Conservation (phyloP, 2,329 filamentous ascomycete species). For the Phialemonium atrogriseum region DNA sequence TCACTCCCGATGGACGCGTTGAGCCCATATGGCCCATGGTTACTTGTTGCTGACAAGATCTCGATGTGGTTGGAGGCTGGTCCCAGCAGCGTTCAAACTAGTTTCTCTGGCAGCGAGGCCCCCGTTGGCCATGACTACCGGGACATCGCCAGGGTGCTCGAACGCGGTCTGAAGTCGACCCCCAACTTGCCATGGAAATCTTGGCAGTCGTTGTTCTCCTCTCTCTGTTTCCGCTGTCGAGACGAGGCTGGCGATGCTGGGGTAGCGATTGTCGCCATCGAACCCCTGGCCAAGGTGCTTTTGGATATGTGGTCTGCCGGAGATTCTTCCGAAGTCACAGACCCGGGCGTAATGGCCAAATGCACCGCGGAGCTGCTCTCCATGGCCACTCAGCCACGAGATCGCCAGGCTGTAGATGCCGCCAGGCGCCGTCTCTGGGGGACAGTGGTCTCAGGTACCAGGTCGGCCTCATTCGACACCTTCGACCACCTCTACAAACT, state of each 20-base stretch:
- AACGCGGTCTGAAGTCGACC: constrained; percentile 46
- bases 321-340: constrained; percentile 10
- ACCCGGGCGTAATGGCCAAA: constrained; percentile 22
- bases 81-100: constrained; percentile 27
- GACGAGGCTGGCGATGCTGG: constrained; percentile 60
- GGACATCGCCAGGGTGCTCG: constrained; percentile 58
- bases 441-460: constrained; percentile 22
- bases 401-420: constrained; percentile 55
- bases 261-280: constrained; percentile 57
- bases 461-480: constrained; percentile 44
- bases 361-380: constrained; percentile 35
- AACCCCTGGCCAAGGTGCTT: constrained; percentile 57
- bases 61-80: constrained; percentile 31
- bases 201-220: constrained; percentile 49
- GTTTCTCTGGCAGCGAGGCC: constrained; percentile 30
- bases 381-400: constrained; percentile 45
- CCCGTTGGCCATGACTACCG: constrained; percentile 61
- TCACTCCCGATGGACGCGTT: constrained; percentile 35
- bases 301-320: constrained; percentile 24
- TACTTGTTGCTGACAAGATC: constrained; percentile 39
- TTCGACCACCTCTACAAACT: constrained; percentile 60
- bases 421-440: constrained; percentile 62
- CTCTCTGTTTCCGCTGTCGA: constrained; percentile 46
- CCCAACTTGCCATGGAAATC: constrained; percentile 35
- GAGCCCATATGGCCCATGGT: constrained; percentile 42